A percentile compares a stretch with the other conserved stretches of the same genome.
These are phyloP conservation scores for Monosporascus sp. DNA, from an alignment of 2,329 filamentous ascomycete species.

Conservation along the genomic window DNA sequence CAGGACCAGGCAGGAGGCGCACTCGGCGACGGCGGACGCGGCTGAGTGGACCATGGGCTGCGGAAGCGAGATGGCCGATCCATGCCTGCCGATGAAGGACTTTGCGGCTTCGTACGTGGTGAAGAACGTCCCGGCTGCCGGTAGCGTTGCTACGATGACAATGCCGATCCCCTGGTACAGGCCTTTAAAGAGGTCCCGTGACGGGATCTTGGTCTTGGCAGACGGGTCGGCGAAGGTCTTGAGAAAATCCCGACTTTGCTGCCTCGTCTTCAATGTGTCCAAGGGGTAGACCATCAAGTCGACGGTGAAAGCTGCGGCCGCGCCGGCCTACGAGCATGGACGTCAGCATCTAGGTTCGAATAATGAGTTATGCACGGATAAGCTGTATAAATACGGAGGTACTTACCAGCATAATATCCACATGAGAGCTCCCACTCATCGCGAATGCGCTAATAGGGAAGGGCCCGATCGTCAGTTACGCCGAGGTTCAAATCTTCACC, in stretches of 20 bases:
- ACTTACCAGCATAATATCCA: slow-evolving; percentile 24
- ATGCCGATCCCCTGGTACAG: slow-evolving; percentile 85
- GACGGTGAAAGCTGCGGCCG: slow-evolving; percentile 77
- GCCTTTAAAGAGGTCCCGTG: slow-evolving; percentile 51
- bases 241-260: slow-evolving; percentile 73
- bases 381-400: not conserved
- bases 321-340: slow-evolving; percentile 59
- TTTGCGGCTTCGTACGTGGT: slow-evolving; percentile 82
- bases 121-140: slow-evolving; percentile 79
- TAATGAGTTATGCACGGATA: too few species aligned
- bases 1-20: slow-evolving; percentile 79
- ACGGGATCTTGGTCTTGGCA: slow-evolving; percentile 46
- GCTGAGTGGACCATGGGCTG: slow-evolving; percentile 65
- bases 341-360: too few species aligned
- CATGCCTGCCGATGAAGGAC: slow-evolving; percentile 47
- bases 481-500: not conserved
- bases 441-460: slow-evolving; percentile 4
- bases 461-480: slow-evolving; percentile 4
- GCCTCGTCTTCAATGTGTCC: slow-evolving; percentile 83
- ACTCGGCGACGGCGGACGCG: slow-evolving; percentile 72
- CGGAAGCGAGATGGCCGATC: slow-evolving; percentile 48
- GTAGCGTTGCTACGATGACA: slow-evolving; percentile 79
- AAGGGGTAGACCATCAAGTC: slow-evolving; percentile 82
- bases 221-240: slow-evolving; percentile 56
- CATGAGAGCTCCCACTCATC: slow-evolving; percentile 22